A percentile compares a stretch with the other conserved stretches of the same genome.
phyloP scores from a whole-genome alignment of 176 grass and related monocot species.

The Metroxylon sagu region DNA sequence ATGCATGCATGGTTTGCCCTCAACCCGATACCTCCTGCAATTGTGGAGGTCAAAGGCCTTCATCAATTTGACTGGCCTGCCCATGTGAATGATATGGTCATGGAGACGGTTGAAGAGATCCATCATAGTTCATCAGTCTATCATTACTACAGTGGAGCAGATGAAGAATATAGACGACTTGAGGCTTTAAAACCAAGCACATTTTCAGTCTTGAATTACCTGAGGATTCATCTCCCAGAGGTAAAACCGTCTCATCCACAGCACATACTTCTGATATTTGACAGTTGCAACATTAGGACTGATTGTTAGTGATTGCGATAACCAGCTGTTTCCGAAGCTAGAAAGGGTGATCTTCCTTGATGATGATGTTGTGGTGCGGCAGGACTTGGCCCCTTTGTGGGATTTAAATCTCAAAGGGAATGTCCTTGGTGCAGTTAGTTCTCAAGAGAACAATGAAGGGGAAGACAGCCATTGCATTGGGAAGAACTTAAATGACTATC shows the following conservation, averaged over 20 bases:
- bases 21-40: slow-evolving; percentile 44
- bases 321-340: slow-evolving; percentile 84
- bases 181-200: slow-evolving; percentile 59
- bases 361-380: slow-evolving; percentile 81
- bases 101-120: slow-evolving; percentile 69
- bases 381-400: slow-evolving; percentile 67
- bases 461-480: slow-evolving; percentile 37
- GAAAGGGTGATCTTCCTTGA: slow-evolving; percentile 63
- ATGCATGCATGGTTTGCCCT: slow-evolving; percentile 97
- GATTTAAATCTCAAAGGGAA: slow-evolving; percentile 48
- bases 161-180: slow-evolving; percentile 37
- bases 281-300: background rate
- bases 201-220: slow-evolving; percentile 73
- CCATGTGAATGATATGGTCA: slow-evolving; percentile 31
- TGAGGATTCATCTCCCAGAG: slow-evolving; percentile 91
- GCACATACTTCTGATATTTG: background rate
- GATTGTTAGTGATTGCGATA: slow-evolving; percentile 1
- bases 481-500: slow-evolving; percentile 42
- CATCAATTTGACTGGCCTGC: slow-evolving; percentile 82
- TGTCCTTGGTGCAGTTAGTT: slow-evolving; percentile 60
- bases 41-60: slow-evolving; percentile 76
- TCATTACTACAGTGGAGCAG: slow-evolving; percentile 11
- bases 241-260: slow-evolving; percentile 24
- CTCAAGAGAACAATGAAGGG: slow-evolving; percentile 9
- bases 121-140: slow-evolving; percentile 33